A percentile compares a stretch with the other conserved stretches of the same genome.
phyloP scores from a whole-genome alignment of 2,329 filamentous ascomycete species.

The Ampelomyces quisqualis region DNA sequence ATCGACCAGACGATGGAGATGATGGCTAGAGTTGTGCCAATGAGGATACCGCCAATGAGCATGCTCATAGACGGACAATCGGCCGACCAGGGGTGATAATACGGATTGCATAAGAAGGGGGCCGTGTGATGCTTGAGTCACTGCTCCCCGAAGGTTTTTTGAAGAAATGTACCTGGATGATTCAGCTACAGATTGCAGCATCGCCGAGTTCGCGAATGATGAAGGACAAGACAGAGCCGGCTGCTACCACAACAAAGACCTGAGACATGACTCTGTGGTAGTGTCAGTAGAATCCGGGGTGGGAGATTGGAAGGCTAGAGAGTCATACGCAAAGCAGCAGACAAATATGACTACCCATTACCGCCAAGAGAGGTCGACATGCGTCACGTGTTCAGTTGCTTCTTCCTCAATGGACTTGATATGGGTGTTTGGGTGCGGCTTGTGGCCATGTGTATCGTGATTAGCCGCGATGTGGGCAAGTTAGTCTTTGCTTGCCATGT shows the following conservation, averaged over 20 bases:
- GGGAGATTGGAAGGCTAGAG: conserved; percentile 1
- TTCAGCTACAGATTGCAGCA: conserved; percentile 55
- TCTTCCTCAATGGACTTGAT: conserved; percentile 34
- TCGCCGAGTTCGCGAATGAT: conserved; percentile 57
- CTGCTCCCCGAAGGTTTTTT: too few species aligned
- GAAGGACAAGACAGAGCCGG: conserved; percentile 58
- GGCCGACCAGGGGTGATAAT: conserved; percentile 57
- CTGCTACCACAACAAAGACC: conserved; percentile 58
- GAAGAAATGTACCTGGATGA: conserved; percentile 50
- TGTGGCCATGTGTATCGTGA: conserved; percentile 6
- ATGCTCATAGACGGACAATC: conserved; percentile 58
- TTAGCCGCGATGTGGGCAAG: conserved; percentile 16
- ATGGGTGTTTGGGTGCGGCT: conserved; percentile 10
- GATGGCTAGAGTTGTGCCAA: conserved; percentile 56
- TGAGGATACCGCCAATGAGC: conserved; percentile 59
- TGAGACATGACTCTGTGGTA: conserved; percentile 51
- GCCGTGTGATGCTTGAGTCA: conserved; percentile 42
- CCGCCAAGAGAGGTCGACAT: conserved; percentile 56
- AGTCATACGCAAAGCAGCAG: conserved; percentile 50
- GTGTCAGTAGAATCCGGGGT: conserved; percentile 9
- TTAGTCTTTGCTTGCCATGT: conserved; percentile 25
- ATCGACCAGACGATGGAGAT: conserved; percentile 60
- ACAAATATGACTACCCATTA: conserved; percentile 56
- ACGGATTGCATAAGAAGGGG: conserved; percentile 60
- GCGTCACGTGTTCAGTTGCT: conserved; percentile 33